Evolutionary conservation across 257 asterid species (phyloP).

Genomic region (Craterostigma plantagineum): DNA sequence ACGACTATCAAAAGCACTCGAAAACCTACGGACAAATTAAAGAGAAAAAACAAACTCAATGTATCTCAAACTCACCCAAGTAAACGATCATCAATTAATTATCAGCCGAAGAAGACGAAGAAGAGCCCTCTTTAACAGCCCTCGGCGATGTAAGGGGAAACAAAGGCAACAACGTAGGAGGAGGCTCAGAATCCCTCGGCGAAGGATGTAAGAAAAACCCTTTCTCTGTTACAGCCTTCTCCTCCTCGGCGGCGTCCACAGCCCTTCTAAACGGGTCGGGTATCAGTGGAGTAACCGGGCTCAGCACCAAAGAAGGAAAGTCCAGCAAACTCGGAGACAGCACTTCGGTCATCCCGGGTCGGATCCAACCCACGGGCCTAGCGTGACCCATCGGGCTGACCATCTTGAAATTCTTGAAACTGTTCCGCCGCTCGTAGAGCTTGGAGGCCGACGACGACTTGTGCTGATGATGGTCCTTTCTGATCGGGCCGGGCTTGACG

Average conservation of each 20-base stretch:
- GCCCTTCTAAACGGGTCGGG: constrained; percentile 78
- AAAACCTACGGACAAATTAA: too few species aligned
- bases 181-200: constrained; percentile 35
- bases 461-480: constrained; percentile 35
- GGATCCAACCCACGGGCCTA: constrained; percentile 1
- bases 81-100: too few species aligned
- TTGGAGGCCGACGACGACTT: constrained; percentile 21
- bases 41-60: too few species aligned
- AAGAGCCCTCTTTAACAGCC: constrained; percentile 1
- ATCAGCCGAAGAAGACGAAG: too few species aligned
- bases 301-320: constrained; percentile 63
- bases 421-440: constrained; percentile 76
- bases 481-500: constrained; percentile 14
- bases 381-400: constrained; percentile 70
- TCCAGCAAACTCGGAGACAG: constrained; percentile 82
- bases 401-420: constrained; percentile 17
- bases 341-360: constrained; percentile 36
- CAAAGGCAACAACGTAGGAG: constrained; percentile 72
- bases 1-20: too few species aligned
- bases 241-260: constrained; percentile 34
- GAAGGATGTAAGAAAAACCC: constrained; percentile 80
- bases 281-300: constrained; percentile 85
- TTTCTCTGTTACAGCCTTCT: constrained; percentile 55
- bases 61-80: too few species aligned
- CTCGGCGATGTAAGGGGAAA: constrained; percentile 87